These are phyloP conservation scores for Colletotrichum trifolii DNA, from an alignment of 2,329 filamentous ascomycete species.

Conservation along the genomic window DNA sequence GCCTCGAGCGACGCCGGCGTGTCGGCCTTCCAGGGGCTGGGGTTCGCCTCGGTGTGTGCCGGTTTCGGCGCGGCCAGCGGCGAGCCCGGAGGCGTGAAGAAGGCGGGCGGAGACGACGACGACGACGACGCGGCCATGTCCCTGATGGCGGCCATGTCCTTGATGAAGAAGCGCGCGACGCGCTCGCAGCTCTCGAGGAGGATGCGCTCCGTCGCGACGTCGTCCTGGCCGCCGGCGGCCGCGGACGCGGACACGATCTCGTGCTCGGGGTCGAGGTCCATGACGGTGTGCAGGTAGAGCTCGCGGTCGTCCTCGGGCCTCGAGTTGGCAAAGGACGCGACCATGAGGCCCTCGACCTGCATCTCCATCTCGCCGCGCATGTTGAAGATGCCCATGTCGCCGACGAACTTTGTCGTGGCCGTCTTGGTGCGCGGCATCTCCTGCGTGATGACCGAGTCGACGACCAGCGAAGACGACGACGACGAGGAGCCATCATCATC, in stretches of 20 bases:
- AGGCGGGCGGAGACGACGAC: background rate
- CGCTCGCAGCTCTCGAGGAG: slow-evolving; percentile 50
- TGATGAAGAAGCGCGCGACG: slow-evolving; percentile 47
- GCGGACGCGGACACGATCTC: slow-evolving; percentile 43
- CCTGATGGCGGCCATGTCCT: slow-evolving; percentile 28
- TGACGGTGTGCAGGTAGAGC: slow-evolving; percentile 48
- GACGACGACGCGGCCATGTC: slow-evolving; percentile 13
- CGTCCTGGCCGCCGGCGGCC: background rate
- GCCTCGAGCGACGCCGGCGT: slow-evolving; percentile 43
- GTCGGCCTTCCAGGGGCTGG: slow-evolving; percentile 38
- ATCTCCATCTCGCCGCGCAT: slow-evolving; percentile 45
- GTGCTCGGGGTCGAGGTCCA: slow-evolving; percentile 54
- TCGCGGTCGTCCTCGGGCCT: slow-evolving; percentile 47
- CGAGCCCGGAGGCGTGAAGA: slow-evolving; percentile 28
- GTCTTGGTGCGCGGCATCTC: slow-evolving; percentile 39
- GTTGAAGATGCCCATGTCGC: slow-evolving; percentile 51
- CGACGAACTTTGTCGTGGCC: slow-evolving; percentile 44
- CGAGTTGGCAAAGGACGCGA: slow-evolving; percentile 45
- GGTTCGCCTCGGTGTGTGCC: background rate
- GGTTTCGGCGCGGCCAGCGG: slow-evolving; percentile 4
- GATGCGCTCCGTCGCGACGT: slow-evolving; percentile 35
- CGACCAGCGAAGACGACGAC: slow-evolving; percentile 33
- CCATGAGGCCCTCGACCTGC: slow-evolving; percentile 46
- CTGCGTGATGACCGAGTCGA: slow-evolving; percentile 47
- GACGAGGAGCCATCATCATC: slow-evolving; percentile 18